Conservation (phyloP, 495 filamentous ascomycete genomes). For the Penicillium canescens region DNA sequence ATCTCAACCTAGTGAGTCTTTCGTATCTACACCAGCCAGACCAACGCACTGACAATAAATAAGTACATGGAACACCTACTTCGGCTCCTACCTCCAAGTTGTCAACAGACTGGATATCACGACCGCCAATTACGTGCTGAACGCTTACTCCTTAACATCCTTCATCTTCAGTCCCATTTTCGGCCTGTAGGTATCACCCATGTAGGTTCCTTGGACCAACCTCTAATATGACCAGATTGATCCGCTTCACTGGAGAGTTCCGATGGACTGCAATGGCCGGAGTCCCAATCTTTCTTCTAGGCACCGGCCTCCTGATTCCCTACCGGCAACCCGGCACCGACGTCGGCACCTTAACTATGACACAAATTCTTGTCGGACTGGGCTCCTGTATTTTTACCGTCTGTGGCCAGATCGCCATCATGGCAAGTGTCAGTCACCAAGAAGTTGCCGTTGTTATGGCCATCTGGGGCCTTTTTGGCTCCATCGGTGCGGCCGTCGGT, state of each 20-base stretch:
- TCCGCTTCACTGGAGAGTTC: constrained; percentile 53
- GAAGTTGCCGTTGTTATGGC: constrained; percentile 64
- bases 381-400: constrained; percentile 57
- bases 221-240: constrained; percentile 22
- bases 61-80: constrained; percentile 58
- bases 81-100: constrained; percentile 66
- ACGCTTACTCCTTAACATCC: constrained; percentile 46
- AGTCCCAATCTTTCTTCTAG: constrained; percentile 57
- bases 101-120: constrained; percentile 56
- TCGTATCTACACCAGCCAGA: neutral
- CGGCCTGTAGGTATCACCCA: constrained; percentile 25
- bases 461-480: constrained; percentile 57
- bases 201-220: neutral
- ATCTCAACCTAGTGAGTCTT: constrained; percentile 55
- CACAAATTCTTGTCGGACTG: constrained; percentile 68
- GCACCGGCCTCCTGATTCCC: constrained; percentile 55
- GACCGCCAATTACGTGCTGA: constrained; percentile 51
- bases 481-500: constrained; percentile 64
- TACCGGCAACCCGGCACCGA: constrained; percentile 58
- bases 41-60: constrained; percentile 39
- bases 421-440: constrained; percentile 63
- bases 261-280: constrained; percentile 53
- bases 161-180: constrained; percentile 41
- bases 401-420: constrained; percentile 60
- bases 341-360: constrained; percentile 65